Evolutionary conservation across 2,329 filamentous ascomycete genomes (phyloP).

Genomic region (Phaeosphaeriaceae sp.): DNA sequence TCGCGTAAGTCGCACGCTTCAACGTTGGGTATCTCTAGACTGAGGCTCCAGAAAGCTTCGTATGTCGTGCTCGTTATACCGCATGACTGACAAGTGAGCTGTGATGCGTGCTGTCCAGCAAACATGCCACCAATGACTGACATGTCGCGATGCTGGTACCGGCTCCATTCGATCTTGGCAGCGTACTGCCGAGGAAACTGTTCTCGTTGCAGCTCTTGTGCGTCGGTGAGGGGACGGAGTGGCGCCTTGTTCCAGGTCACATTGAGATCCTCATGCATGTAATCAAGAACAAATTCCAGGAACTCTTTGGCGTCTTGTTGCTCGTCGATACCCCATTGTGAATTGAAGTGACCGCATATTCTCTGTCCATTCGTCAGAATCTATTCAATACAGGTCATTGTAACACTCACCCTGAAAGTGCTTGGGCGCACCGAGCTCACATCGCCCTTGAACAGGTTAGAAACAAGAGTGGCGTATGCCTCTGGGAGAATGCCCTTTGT

Average conservation of each 20-base stretch:
- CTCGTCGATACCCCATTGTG: slow-evolving; percentile 72
- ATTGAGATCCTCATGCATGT: slow-evolving; percentile 88
- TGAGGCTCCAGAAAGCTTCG: slow-evolving; percentile 74
- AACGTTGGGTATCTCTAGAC: slow-evolving; percentile 71
- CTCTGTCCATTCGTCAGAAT: slow-evolving; percentile 36
- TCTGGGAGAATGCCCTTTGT: slow-evolving; percentile 69
- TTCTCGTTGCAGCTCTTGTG: slow-evolving; percentile 68
- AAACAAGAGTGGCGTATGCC: slow-evolving; percentile 66
- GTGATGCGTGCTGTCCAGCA: slow-evolving; percentile 72
- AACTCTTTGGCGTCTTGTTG: slow-evolving; percentile 96
- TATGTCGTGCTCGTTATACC: slow-evolving; percentile 70
- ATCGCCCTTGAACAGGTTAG: slow-evolving; percentile 69
- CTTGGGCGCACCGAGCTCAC: slow-evolving; percentile 54
- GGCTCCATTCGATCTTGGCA: slow-evolving; percentile 76
- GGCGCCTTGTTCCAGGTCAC: slow-evolving; percentile 66
- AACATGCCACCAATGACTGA: slow-evolving; percentile 84
- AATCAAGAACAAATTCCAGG: slow-evolving; percentile 79
- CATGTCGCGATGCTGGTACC: slow-evolving; percentile 71
- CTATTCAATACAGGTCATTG: not conserved
- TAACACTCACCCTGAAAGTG: slow-evolving; percentile 51
- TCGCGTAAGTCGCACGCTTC: slow-evolving; percentile 69
- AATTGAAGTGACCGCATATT: slow-evolving; percentile 70
- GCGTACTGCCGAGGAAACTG: slow-evolving; percentile 67
- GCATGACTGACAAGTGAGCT: slow-evolving; percentile 67
- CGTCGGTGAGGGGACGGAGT: slow-evolving; percentile 63